Evolutionary conservation across 257 asterid genomes (phyloP).

Genomic region (Plectranthus barbatus): DNA sequence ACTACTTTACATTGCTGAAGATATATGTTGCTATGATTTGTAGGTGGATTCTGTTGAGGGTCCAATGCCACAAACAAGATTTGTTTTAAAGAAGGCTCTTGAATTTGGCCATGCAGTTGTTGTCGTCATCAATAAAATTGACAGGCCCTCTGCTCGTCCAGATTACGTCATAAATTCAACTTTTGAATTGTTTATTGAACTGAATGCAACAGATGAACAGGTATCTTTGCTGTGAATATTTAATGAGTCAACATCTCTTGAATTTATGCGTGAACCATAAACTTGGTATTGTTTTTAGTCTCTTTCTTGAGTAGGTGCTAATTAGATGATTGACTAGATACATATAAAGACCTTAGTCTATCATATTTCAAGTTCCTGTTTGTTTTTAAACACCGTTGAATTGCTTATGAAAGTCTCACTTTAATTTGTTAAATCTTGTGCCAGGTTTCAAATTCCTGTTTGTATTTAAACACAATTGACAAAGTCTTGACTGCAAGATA

Average conservation of each 20-base stretch:
- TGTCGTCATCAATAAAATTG: conserved; percentile 94
- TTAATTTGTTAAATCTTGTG: neutral
- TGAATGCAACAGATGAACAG: conserved; percentile 97
- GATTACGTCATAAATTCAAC: conserved; percentile 89
- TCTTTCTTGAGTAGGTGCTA: neutral
- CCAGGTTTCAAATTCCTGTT: neutral
- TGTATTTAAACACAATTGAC: neutral
- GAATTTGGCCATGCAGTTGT: conserved; percentile 96
- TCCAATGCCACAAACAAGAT: conserved; percentile 99
- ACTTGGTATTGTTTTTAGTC: neutral
- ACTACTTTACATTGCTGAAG: conserved; percentile 15
- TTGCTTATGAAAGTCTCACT: neutral
- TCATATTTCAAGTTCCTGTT: neutral
- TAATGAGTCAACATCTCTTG: neutral
- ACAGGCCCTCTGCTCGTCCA: conserved; percentile 96
- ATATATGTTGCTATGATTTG: conserved; percentile 16
- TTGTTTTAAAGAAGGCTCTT: conserved; percentile 97
- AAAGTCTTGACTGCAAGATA: neutral
- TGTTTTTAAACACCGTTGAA: neutral
- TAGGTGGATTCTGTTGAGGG: conserved; percentile 99
- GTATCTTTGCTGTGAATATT: conserved; percentile 26
- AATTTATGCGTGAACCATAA: neutral
- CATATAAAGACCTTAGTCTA: neutral
- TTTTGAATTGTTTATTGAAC: conserved; percentile 88
- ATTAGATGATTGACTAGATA: neutral